These are phyloP conservation scores for Maudiozyma pseudohumilis DNA, from an alignment of 805 yeast genomes.

Conservation along the genomic window DNA sequence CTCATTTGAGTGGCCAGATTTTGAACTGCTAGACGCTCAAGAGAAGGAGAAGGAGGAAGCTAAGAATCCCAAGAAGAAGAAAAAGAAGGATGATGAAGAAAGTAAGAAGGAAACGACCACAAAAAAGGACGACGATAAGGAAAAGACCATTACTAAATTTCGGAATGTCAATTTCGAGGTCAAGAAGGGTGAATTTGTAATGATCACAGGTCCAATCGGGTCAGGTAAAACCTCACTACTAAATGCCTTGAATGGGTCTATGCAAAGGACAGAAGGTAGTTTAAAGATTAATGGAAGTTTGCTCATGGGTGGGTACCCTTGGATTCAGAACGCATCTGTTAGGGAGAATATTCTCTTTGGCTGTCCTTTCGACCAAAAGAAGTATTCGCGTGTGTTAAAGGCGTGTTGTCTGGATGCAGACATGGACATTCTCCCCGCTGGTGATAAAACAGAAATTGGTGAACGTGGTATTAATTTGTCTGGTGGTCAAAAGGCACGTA, in stretches of 20 bases:
- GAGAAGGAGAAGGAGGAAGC: conserved; percentile 24
- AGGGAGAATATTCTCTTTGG: conserved; percentile 71
- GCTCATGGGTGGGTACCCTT: conserved; percentile 54
- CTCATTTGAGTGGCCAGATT: conserved; percentile 58
- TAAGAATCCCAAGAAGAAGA: conserved; percentile 11
- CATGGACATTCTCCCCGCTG: conserved; percentile 56
- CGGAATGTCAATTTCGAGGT: conserved; percentile 44
- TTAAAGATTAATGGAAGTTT: conserved; percentile 45
- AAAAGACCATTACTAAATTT: conserved; percentile 32
- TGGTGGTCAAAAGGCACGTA: conserved; percentile 86
- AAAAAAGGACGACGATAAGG: conserved; percentile 3
- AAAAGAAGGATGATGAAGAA: conserved; percentile 2
- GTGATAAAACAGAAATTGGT: conserved; percentile 73
- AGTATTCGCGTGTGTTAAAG: conserved; percentile 44
- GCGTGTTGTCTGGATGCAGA: conserved; percentile 64
- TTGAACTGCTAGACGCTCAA: conserved; percentile 27
- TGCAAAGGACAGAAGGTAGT: conserved; percentile 46
- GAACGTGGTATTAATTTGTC: conserved; percentile 78
- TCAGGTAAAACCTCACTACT: conserved; percentile 72
- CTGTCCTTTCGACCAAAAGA: conserved; percentile 36
- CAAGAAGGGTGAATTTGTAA: conserved; percentile 57
- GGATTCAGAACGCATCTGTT: conserved; percentile 78
- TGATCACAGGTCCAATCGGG: conserved; percentile 57
- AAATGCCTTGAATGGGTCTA: conserved; percentile 61
- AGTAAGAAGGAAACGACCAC: background rate